Conservation (phyloP, 352 stramenopile genomes). For the Lagenidium giganteum region DNA sequence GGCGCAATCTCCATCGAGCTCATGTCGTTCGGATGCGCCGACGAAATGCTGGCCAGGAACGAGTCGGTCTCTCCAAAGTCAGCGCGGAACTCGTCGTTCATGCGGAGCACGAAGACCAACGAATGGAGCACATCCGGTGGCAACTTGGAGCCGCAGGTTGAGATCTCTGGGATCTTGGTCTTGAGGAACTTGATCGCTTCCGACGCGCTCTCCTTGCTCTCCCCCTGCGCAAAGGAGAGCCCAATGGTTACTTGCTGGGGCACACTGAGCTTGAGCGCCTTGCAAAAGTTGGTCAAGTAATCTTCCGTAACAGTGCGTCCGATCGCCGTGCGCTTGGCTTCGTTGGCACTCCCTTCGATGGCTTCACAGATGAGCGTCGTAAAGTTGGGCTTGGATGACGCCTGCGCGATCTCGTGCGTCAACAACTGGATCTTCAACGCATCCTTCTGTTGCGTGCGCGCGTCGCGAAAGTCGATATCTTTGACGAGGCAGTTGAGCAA, state of each 20-base stretch:
- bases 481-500: constrained; percentile 88
- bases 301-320: constrained; percentile 64
- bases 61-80: constrained; percentile 79
- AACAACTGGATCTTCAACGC: constrained; percentile 88
- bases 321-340: constrained; percentile 23
- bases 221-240: constrained; percentile 73
- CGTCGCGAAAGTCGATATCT: constrained; percentile 88
- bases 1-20: constrained; percentile 79
- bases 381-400: constrained; percentile 85
- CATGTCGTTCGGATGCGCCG: constrained; percentile 84
- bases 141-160: constrained; percentile 74
- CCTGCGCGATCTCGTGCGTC: constrained; percentile 86
- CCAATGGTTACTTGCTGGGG: constrained; percentile 83
- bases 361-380: constrained; percentile 87
- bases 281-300: constrained; percentile 73
- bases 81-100: constrained; percentile 70
- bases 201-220: constrained; percentile 44
- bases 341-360: constrained; percentile 57
- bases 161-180: constrained; percentile 82
- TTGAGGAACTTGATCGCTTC: constrained; percentile 77
- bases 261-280: constrained; percentile 79
- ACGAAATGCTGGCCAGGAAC: constrained; percentile 81
- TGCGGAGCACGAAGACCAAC: constrained; percentile 77
- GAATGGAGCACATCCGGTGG: constrained; percentile 78
- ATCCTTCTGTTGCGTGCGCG: constrained; percentile 78